These are phyloP conservation scores for Haplosporangium sp. DNA, from an alignment of 371 early-diverging fungal species.

Conservation along the genomic window DNA sequence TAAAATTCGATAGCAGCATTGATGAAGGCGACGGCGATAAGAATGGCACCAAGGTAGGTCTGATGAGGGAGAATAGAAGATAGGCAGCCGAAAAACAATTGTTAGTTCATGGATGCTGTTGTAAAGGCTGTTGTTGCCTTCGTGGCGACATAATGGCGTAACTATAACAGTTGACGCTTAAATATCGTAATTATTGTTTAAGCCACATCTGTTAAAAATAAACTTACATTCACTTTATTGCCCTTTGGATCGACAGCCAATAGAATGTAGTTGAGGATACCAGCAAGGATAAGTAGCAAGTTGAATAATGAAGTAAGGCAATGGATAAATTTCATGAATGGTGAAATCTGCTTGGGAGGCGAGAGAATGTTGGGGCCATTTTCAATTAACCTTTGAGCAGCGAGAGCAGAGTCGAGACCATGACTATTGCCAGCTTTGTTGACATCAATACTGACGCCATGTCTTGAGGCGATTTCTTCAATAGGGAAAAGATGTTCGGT, in stretches of 20 bases:
- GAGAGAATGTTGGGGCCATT: conserved; percentile 89
- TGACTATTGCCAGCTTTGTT: conserved; percentile 72
- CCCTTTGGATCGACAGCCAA: conserved; percentile 75
- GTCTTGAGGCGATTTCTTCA: conserved; percentile 74
- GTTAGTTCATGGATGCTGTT: background rate
- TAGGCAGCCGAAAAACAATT: background rate
- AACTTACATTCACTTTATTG: conserved; percentile 80
- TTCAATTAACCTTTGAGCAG: conserved; percentile 66
- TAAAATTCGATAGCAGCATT: conserved; percentile 94
- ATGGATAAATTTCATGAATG: conserved; percentile 78
- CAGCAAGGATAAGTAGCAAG: conserved; percentile 86
- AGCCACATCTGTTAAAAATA: background rate
- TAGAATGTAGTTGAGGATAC: conserved; percentile 83
- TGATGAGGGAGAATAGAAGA: conserved; percentile 55
- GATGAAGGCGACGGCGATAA: conserved; percentile 87
- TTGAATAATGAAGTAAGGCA: conserved; percentile 87
- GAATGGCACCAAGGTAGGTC: conserved; percentile 91
- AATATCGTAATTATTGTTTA: background rate
- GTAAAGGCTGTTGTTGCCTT: background rate
- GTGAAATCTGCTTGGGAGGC: conserved; percentile 88
- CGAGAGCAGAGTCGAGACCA: conserved; percentile 78
- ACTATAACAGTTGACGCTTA: background rate
- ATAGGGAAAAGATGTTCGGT: conserved; percentile 82
- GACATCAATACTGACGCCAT: conserved; percentile 65
- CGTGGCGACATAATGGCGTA: background rate